A percentile compares a stretch with the other conserved stretches of the same genome.
Evolutionary conservation across 2,329 filamentous ascomycete genomes (phyloP).

Genomic region (Didymella glomerata): DNA sequence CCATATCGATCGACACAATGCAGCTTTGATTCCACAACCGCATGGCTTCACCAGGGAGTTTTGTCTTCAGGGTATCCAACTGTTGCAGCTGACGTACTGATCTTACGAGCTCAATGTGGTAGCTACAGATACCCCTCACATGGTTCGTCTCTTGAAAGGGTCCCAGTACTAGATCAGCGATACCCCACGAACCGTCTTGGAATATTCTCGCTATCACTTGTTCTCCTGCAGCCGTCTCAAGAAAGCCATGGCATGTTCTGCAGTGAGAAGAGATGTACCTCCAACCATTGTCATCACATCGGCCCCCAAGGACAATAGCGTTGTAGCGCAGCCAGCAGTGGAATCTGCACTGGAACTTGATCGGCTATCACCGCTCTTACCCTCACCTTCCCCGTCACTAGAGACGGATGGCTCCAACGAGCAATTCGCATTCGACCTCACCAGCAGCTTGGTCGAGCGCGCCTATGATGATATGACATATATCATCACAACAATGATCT

Average conservation of each 20-base stretch:
- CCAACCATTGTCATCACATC: background rate
- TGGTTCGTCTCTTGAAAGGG: background rate
- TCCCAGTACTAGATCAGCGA: background rate
- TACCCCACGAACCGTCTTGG: background rate
- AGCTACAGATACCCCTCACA: background rate
- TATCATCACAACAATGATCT: background rate
- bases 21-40: slow-evolving; percentile 34
- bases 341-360: background rate
- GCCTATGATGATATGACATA: background rate
- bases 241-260: background rate
- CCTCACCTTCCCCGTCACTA: background rate
- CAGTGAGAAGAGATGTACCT: background rate
- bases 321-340: background rate
- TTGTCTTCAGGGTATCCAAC: background rate
- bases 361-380: background rate
- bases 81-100: background rate
- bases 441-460: background rate
- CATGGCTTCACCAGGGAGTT: background rate
- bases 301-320: background rate
- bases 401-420: background rate
- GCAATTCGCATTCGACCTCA: background rate
- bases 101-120: background rate
- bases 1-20: slow-evolving; percentile 43
- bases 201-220: background rate
- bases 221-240: background rate